These are phyloP conservation scores for Apiotrichum gamsii DNA, from an alignment of 1,284 basidiomycete genomes.

Conservation along the genomic window DNA sequence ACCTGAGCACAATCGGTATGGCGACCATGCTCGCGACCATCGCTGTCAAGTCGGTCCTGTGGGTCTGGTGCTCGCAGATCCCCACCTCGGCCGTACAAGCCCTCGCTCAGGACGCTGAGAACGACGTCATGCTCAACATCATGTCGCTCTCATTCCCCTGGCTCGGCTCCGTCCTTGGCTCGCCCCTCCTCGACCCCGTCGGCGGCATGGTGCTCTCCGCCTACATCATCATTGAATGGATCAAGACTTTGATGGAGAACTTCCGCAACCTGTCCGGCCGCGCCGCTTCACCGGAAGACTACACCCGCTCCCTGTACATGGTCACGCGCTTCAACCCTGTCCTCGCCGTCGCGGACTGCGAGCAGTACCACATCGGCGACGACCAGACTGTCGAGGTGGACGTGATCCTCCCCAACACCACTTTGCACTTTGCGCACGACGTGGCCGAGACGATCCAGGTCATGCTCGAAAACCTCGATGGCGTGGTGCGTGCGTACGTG, in stretches of 20 bases:
- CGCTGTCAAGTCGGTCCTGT: slow-evolving; percentile 51
- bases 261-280: slow-evolving; percentile 46
- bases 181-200: slow-evolving; percentile 48
- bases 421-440: slow-evolving; percentile 49
- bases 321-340: slow-evolving; percentile 48
- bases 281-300: slow-evolving; percentile 34
- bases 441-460: slow-evolving; percentile 48
- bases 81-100: slow-evolving; percentile 46
- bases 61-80: slow-evolving; percentile 45
- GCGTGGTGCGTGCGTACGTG: slow-evolving; percentile 49
- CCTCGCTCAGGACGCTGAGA: slow-evolving; percentile 52
- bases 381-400: slow-evolving; percentile 50
- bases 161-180: slow-evolving; percentile 37
- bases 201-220: slow-evolving; percentile 50
- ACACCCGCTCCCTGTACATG: slow-evolving; percentile 49
- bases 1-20: slow-evolving; percentile 42
- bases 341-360: slow-evolving; percentile 41
- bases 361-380: slow-evolving; percentile 48
- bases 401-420: slow-evolving; percentile 48
- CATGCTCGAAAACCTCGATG: slow-evolving; percentile 43
- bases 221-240: slow-evolving; percentile 50
- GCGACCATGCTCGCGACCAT: slow-evolving; percentile 54
- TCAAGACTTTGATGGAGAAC: slow-evolving; percentile 48
- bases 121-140: slow-evolving; percentile 54
- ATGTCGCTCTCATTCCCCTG: slow-evolving; percentile 54